Evolutionary conservation across 2,329 filamentous ascomycete genomes (phyloP), one percentile per base, ranked within the genome.

Genomic region (Aspergillus costaricaensis): DNA sequence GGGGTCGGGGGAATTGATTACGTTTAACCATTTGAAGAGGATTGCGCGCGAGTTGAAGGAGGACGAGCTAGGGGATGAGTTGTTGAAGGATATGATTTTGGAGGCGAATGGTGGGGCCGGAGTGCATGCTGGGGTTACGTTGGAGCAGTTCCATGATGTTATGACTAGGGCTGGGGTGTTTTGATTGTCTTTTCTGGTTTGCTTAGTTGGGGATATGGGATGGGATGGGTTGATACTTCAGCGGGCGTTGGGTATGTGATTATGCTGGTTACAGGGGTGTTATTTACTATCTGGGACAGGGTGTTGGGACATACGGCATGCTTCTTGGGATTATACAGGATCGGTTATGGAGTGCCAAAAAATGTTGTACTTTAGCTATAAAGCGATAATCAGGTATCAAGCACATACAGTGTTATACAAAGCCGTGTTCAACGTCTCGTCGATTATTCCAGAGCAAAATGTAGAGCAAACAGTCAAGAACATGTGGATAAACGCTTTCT

Each of bases 61-160:
- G 77, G 91, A 88, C 55, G 68, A 63, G 63, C 88, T 96, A 23
- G 86, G 86, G 61, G 95, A 98, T 70, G 88, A 91, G 52, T 78
- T 96, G 72, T 79, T 99, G 72, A 87, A 86, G 79, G 92, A 97
- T 80, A 99, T 99, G 95, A 89, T 99, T 60, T 80, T 92, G 52
- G 94, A 98, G 81, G 95, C 94, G 52, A 97, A 96, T 76, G 91
- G 91, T 2, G 92, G 91, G 1, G 86, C 84, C 4, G 88, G 90
- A 15, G 84, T 90, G 10, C 85, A 82, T 39, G 84, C 81, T 59
- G 91, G 90, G 7, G 94, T 96, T 9, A 86, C 82, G 43, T 81
- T 88, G 71, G 88, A 90, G 55, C 91, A 97, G 71, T 96, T 96
- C 77, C 89, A 92, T 76, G 86, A 86, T 57, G 91, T 96, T 5